These are phyloP conservation scores for Rhodosporidiobolus odoratus DNA, from an alignment of 768 basidiomycete species.

Conservation along the genomic window DNA sequence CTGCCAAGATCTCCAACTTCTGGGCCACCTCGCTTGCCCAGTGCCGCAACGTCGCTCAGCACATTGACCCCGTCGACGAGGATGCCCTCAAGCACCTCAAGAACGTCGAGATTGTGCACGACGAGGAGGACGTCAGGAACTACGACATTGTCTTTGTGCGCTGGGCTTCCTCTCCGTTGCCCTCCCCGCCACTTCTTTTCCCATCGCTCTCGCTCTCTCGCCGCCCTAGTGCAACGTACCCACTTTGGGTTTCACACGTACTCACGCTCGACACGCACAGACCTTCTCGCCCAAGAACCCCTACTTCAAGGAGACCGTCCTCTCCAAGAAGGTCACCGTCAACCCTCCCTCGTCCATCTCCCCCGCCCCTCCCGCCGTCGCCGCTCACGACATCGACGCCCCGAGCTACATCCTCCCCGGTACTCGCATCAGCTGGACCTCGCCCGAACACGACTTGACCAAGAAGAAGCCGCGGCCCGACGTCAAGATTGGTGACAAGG, in stretches of 20 bases:
- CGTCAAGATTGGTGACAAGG: not conserved
- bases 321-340: conserved; percentile 21
- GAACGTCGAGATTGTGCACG: conserved; percentile 30
- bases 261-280: not conserved
- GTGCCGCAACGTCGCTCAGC: conserved; percentile 1
- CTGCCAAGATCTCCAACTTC: conserved; percentile 27
- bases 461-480: conserved; percentile 31
- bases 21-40: conserved; percentile 27
- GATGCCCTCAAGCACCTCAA: conserved; percentile 31
- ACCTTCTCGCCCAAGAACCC: conserved; percentile 37
- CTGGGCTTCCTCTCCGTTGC: no score
- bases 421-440: conserved; percentile 22
- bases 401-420: conserved; percentile 4
- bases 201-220: not conserved
- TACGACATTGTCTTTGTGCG: conserved; percentile 30
- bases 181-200: not conserved
- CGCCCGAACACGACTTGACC: conserved; percentile 32
- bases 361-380: not conserved
- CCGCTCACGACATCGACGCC: conserved; percentile 27
- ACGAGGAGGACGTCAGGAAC: conserved; percentile 22
- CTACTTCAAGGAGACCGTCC: conserved; percentile 26
- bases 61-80: conserved; percentile 30
- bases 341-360: conserved; percentile 17
- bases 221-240: not conserved
- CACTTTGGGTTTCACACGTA: not conserved